Evolutionary conservation across 108 stramenopile species (phyloP).

Genomic region (Skeletonema tropicum): DNA sequence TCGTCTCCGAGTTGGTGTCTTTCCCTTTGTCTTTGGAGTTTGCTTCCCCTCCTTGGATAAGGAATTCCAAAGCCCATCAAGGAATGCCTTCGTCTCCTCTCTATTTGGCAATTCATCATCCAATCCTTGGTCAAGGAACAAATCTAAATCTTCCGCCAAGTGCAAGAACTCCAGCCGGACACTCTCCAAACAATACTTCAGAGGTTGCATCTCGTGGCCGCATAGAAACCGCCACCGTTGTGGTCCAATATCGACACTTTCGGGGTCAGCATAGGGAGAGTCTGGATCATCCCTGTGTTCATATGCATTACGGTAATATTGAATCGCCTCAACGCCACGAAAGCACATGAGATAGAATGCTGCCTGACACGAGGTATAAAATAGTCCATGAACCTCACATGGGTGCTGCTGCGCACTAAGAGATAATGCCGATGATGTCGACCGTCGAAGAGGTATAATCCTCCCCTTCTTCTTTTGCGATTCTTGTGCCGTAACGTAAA

Average conservation of each 20-base stretch:
- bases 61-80: constrained; percentile 33
- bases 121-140: constrained; percentile 39
- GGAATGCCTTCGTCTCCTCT: constrained; percentile 28
- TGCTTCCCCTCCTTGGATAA: constrained; percentile 22
- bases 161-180: constrained; percentile 93
- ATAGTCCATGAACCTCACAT: constrained; percentile 81
- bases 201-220: constrained; percentile 76
- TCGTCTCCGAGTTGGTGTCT: constrained; percentile 39
- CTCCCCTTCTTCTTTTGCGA: neutral
- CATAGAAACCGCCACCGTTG: constrained; percentile 73
- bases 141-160: constrained; percentile 64
- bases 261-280: constrained; percentile 40
- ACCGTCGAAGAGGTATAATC: neutral
- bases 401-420: constrained; percentile 58
- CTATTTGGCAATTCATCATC: constrained; percentile 3
- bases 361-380: constrained; percentile 96
- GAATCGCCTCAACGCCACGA: constrained; percentile 79
- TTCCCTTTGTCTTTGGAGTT: constrained; percentile 20
- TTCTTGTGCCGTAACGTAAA: constrained; percentile 70
- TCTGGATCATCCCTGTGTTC: constrained; percentile 39
- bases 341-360: constrained; percentile 98
- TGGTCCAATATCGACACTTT: constrained; percentile 53
- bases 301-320: constrained; percentile 57
- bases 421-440: constrained; percentile 29
- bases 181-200: constrained; percentile 92